phyloP scores from a whole-genome alignment of 78 protist species.

The Planoprotostelium fungivorum region DNA sequence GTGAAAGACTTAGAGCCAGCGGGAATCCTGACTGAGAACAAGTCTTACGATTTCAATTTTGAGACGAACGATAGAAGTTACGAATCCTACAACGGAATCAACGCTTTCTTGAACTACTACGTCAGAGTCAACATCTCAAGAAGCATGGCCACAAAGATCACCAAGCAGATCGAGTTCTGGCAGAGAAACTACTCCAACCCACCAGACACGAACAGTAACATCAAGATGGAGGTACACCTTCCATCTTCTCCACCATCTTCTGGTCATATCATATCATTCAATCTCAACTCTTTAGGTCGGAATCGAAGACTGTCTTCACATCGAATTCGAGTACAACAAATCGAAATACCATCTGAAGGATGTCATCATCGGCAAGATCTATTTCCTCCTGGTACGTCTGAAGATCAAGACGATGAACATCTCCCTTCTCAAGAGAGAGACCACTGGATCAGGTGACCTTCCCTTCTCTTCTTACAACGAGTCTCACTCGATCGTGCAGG shows the following conservation, averaged over 20 bases:
- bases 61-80: constrained; percentile 68
- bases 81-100: constrained; percentile 95
- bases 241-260: not conserved
- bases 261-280: not conserved
- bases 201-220: constrained; percentile 75
- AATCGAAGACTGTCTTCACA: constrained; percentile 95
- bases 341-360: constrained; percentile 88
- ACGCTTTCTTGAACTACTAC: constrained; percentile 86
- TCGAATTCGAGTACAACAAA: constrained; percentile 95
- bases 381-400: constrained; percentile 80
- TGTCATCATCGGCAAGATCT: constrained; percentile 90
- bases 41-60: constrained; percentile 60
- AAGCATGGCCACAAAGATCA: constrained; percentile 49
- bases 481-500: constrained; percentile 9
- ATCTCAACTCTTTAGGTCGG: constrained; percentile 79
- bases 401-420: constrained; percentile 91
- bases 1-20: constrained; percentile 82
- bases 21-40: constrained; percentile 62
- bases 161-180: constrained; percentile 85
- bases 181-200: constrained; percentile 45
- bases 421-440: constrained; percentile 85
- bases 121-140: constrained; percentile 73
- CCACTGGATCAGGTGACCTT: constrained; percentile 71
- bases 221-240: constrained; percentile 84
- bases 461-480: not conserved